Base-by-base conservation (phyloP, 1,284 basidiomycete species). In the Gomphus sp. region DNA sequence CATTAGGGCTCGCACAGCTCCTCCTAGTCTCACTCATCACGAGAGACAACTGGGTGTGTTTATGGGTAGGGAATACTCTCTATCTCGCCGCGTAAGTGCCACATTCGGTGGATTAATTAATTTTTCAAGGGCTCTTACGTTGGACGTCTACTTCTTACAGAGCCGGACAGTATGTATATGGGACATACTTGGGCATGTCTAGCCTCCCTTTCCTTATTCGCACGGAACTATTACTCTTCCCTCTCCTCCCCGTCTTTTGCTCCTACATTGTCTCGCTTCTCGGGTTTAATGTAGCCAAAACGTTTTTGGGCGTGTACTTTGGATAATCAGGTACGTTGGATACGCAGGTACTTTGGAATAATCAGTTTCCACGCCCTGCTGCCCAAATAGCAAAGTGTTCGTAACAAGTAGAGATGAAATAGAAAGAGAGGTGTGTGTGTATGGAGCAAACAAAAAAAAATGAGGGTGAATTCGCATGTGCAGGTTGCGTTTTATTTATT, bases 151-250 rank as follows among this genome's bases (percentile, higher is more conserved):
- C n/a, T n/a, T n/a, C n/a, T n/a, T n/a, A n/a, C n/a, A n/a, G 89
- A 39, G 86, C 90, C 62, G 82, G 86, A 3, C 93, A 96, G 71
- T 97, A 96, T 69, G 82, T 86, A 37, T 96, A 96, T 69, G 90
- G 93, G 47, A 79, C 92, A 25, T 96, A 96, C 71, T 80, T 96
- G 39, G 93, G 94, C 8, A 79, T 95, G 62, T 91, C 85, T 66
- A 87, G 88, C 87, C 76, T 97, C n/a, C 93, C 93, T 1, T 97
- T 96, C 73, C 80, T 97, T 57, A 82, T 91, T 62, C 85, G 91
- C 31, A 85, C 90, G 22, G 91, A 95, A 70, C 75, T 97, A 49
- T 80, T 97, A 52, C 80, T 97, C 18, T 84, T 91, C 12, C 93
- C 94, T 0, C 74, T 96, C 48, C 76, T 95, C 22, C 90, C 93